A percentile compares a stretch with the other conserved stretches of the same genome.
These are phyloP conservation scores for Coniophora puteana DNA, from an alignment of 1,284 basidiomycete genomes.

Conservation along the genomic window DNA sequence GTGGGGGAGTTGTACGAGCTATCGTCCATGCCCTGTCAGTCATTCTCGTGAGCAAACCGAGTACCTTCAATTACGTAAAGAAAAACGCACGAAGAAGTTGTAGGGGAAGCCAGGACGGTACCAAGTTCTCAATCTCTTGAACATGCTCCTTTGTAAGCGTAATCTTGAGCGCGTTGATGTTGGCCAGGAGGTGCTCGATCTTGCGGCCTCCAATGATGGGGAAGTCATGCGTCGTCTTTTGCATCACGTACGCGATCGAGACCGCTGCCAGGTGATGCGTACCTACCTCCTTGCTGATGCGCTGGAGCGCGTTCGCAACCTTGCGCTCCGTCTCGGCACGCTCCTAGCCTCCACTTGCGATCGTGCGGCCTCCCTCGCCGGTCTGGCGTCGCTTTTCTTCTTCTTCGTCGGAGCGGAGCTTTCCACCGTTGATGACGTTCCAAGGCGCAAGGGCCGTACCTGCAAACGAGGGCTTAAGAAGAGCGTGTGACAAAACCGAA, in stretches of 20 bases:
- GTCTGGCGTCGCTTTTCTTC: conserved; percentile 22
- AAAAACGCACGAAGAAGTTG: conserved; percentile 35
- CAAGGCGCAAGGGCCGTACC: conserved; percentile 40
- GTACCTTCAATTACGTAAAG: no score
- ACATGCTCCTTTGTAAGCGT: conserved; percentile 40
- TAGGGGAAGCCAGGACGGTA: conserved; percentile 39
- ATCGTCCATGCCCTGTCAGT: no score
- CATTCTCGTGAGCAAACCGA: no score
- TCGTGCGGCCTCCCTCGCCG: conserved; percentile 25
- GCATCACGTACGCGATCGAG: conserved; percentile 47
- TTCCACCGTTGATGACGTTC: conserved; percentile 34
- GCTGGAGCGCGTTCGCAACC: conserved; percentile 23
- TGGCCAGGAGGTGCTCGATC: conserved; percentile 42
- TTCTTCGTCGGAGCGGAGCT: conserved; percentile 32
- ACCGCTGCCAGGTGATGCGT: conserved; percentile 28
- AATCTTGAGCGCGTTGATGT: conserved; percentile 45
- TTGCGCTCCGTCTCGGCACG: conserved; percentile 25
- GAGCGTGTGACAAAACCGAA: background rate
- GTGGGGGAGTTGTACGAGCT: no score
- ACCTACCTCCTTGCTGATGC: conserved; percentile 38
- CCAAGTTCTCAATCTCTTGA: conserved; percentile 35
- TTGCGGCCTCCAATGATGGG: conserved; percentile 50
- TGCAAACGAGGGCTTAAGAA: conserved; percentile 1
- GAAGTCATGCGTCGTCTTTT: conserved; percentile 46
- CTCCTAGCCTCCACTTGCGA: conserved; percentile 20